phyloP scores from a whole-genome alignment of 148 eudicot genomes.

The Oxyria digyna region DNA sequence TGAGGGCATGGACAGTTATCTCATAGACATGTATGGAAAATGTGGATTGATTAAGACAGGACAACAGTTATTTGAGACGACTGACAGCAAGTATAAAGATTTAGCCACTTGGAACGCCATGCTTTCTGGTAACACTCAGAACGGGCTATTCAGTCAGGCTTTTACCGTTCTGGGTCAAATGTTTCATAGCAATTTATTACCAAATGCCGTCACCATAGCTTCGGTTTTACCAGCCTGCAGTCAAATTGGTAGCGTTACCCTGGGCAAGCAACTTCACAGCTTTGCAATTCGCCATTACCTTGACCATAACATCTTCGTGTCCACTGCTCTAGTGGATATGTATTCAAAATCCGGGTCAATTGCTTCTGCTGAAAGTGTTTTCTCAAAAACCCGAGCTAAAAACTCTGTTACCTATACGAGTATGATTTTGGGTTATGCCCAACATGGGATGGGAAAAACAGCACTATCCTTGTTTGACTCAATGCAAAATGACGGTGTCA shows the following conservation, averaged over 20 bases:
- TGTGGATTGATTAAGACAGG: slow-evolving; percentile 44
- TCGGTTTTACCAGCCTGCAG: slow-evolving; percentile 78
- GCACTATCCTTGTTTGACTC: slow-evolving; percentile 50
- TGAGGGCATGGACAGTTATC: slow-evolving; percentile 70
- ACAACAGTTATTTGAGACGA: slow-evolving; percentile 32
- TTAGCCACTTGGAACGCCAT: slow-evolving; percentile 84
- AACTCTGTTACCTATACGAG: slow-evolving; percentile 70
- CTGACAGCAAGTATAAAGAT: slow-evolving; percentile 34
- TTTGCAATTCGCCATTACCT: slow-evolving; percentile 52
- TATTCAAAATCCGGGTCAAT: slow-evolving; percentile 75
- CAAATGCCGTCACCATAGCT: slow-evolving; percentile 73
- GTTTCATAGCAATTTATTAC: slow-evolving; percentile 39
- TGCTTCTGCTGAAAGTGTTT: slow-evolving; percentile 52
- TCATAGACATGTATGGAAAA: slow-evolving; percentile 85
- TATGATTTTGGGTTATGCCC: slow-evolving; percentile 85
- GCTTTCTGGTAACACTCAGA: slow-evolving; percentile 59
- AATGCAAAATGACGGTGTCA: slow-evolving; percentile 39
- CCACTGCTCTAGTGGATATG: slow-evolving; percentile 71
- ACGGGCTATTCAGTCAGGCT: slow-evolving; percentile 48
- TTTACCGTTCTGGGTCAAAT: slow-evolving; percentile 47
- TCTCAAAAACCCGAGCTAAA: slow-evolving; percentile 27
- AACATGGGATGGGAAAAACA: slow-evolving; percentile 63
- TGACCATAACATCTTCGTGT: slow-evolving; percentile 60
- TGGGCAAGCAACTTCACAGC: slow-evolving; percentile 68
- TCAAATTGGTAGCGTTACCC: slow-evolving; percentile 36